A percentile compares a stretch with the other conserved stretches of the same genome.
These are phyloP conservation scores for Mycena filopes DNA, from an alignment of 768 basidiomycete genomes.

Conservation along the genomic window DNA sequence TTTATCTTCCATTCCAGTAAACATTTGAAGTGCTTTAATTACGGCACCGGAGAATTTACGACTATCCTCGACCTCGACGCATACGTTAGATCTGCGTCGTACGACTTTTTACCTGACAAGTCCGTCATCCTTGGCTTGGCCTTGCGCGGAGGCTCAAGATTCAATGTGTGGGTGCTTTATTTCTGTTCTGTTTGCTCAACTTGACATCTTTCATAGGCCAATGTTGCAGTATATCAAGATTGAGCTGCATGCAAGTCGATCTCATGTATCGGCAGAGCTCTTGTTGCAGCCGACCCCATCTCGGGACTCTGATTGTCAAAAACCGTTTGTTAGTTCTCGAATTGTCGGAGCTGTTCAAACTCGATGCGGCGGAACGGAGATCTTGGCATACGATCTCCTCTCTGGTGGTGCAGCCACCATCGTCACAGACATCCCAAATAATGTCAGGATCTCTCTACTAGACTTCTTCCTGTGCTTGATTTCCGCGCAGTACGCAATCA, in stretches of 20 bases:
- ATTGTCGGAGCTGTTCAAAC: slow-evolving; percentile 27
- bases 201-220: slow-evolving; percentile 5
- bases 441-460: slow-evolving; percentile 1
- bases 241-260: neutral
- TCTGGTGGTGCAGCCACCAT: slow-evolving; percentile 8
- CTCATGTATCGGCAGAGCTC: neutral
- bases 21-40: slow-evolving; percentile 23
- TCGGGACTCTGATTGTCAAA: slow-evolving; percentile 18
- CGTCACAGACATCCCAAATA: slow-evolving; percentile 23
- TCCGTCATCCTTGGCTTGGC: slow-evolving; percentile 25
- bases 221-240: slow-evolving; percentile 16
- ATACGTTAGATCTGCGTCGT: slow-evolving; percentile 19
- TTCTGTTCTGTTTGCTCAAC: neutral
- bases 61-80: slow-evolving; percentile 21
- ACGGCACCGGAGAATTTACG: slow-evolving; percentile 6
- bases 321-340: slow-evolving; percentile 28
- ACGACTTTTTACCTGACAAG: slow-evolving; percentile 22
- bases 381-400: slow-evolving; percentile 22
- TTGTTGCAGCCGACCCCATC: slow-evolving; percentile 19
- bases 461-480: neutral
- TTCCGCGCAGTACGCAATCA: slow-evolving; percentile 18
- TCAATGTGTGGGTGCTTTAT: slow-evolving; percentile 24
- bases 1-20: slow-evolving; percentile 28
- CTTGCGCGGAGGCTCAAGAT: slow-evolving; percentile 18
- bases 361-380: slow-evolving; percentile 13